A percentile compares a stretch with the other conserved stretches of the same genome.
Evolutionary conservation across 805 yeast species (phyloP).

Genomic region (Barnettozyma wickerhamii): DNA sequence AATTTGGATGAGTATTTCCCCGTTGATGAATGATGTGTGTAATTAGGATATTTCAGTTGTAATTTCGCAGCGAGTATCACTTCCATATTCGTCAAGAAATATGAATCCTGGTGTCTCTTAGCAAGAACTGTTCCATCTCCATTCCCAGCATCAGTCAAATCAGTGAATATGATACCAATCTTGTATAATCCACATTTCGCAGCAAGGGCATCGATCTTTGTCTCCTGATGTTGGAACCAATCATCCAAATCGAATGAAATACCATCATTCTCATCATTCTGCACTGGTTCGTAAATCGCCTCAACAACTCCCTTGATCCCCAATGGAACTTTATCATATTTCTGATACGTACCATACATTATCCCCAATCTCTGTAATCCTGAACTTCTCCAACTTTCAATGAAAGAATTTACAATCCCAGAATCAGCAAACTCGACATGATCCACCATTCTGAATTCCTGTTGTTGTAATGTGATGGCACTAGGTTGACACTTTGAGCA

Average conservation of each 20-base stretch:
- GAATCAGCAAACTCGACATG: conserved; percentile 88
- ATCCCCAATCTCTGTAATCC: conserved; percentile 87
- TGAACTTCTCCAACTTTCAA: conserved; percentile 86
- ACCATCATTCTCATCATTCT: conserved; percentile 82
- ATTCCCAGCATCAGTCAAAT: conserved; percentile 79
- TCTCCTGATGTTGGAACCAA: conserved; percentile 41
- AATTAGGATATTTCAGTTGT: conserved; percentile 63
- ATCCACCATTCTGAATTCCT: conserved; percentile 91
- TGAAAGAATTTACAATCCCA: conserved; percentile 70
- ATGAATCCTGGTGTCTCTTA: conserved; percentile 89
- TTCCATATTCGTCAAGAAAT: conserved; percentile 86
- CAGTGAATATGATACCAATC: conserved; percentile 87
- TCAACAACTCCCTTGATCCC: conserved; percentile 94
- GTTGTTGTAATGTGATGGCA: conserved; percentile 88
- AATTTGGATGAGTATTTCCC: conserved; percentile 81
- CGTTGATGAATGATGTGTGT: conserved; percentile 55
- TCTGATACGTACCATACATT: conserved; percentile 76
- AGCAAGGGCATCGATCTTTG: conserved; percentile 50
- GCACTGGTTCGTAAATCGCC: conserved; percentile 92
- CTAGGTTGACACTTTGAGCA: conserved; percentile 97
- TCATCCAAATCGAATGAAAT: conserved; percentile 52
- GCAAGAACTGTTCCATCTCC: conserved; percentile 88
- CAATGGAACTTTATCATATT: conserved; percentile 78
- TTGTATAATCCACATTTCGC: conserved; percentile 55
- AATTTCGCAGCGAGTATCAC: conserved; percentile 75